Evolutionary conservation across 257 asterid genomes (phyloP), one percentile per base, ranked within the genome.

Genomic region (Solanum appendiculatum): DNA sequence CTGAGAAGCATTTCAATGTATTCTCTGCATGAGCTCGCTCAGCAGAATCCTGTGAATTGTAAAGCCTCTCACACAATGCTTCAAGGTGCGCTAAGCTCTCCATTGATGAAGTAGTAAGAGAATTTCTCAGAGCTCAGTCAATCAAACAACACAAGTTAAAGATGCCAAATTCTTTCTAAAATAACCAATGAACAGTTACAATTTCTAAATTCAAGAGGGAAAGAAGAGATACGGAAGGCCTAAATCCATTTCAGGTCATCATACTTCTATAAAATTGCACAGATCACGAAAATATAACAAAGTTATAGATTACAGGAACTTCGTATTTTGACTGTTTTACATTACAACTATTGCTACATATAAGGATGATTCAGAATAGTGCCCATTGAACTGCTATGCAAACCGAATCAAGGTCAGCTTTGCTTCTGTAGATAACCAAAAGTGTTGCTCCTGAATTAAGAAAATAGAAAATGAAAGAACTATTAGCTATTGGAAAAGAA

Each of bases 11-110:
- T 93, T 95, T 97, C 92, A 97, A 93, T n/a, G 98, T 92, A 91
- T 93, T 97, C 93, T 97, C 99, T 75, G 98, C 99, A 87, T 97
- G 99, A 68, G 95, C 94, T 84, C 99, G 94, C 88, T 97, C 99
- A 13, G 97, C 96, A 56, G 99, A 91, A 91, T 97, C 99, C 84
- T 95, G 99, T 3, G 99, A 94, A 90, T 95, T 97, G 93, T 97
- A 97, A 39, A 97, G 99, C 92, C 99, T 94, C 92, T 97, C 99
- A 88, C 99, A 97, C 93, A 97, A 90, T 89, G 93, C 95, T 90
- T 97, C 99, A 93, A 97, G 92, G 91, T 97, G 99, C 54, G 95
- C 98, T 93, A 97, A 92, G 98, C 98, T 95, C 97, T 97, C 99
- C 99, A 97, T 77, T 97, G 86, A 86, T 64, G 74, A 88, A 81